Percentiles rank a stretch among this genome's conserved stretches.
These are phyloP conservation scores for Boletus reticuloceps DNA, from an alignment of 768 basidiomycete species.

Conservation along the genomic window DNA sequence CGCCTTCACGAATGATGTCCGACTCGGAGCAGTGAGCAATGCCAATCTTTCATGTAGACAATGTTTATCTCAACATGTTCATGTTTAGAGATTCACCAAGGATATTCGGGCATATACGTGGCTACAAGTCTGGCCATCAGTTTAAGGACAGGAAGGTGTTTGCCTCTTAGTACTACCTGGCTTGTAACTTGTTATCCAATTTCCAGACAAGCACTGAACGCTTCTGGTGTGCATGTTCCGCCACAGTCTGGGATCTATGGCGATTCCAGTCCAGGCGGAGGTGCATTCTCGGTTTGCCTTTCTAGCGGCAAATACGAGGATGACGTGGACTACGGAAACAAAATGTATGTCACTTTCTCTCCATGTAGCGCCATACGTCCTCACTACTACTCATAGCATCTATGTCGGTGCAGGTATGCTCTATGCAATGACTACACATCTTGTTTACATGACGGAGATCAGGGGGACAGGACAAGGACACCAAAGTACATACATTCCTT, in stretches of 20 bases:
- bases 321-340: slow-evolving; percentile 22
- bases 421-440: not conserved
- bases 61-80: not conserved
- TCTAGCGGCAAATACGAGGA: not conserved
- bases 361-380: not conserved
- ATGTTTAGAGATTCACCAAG: not conserved
- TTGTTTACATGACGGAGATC: not conserved
- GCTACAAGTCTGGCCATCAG: not conserved
- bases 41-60: not conserved
- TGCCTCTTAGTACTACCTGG: not conserved
- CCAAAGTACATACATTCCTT: slow-evolving; percentile 11
- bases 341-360: slow-evolving; percentile 29
- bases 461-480: slow-evolving; percentile 32
- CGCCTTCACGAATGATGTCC: no score
- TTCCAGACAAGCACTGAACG: not conserved
- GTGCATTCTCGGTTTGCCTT: not conserved
- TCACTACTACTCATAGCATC: slow-evolving; percentile 21
- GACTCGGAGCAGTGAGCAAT: not conserved
- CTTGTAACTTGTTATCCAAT: not conserved
- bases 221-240: not conserved
- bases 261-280: not conserved
- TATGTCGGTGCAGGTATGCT: slow-evolving; percentile 33
- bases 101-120: not conserved
- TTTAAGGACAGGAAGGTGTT: not conserved
- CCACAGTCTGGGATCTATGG: not conserved